Base-by-base conservation (phyloP, 352 stramenopile species). In the Phytophthora ohioensis region DNA sequence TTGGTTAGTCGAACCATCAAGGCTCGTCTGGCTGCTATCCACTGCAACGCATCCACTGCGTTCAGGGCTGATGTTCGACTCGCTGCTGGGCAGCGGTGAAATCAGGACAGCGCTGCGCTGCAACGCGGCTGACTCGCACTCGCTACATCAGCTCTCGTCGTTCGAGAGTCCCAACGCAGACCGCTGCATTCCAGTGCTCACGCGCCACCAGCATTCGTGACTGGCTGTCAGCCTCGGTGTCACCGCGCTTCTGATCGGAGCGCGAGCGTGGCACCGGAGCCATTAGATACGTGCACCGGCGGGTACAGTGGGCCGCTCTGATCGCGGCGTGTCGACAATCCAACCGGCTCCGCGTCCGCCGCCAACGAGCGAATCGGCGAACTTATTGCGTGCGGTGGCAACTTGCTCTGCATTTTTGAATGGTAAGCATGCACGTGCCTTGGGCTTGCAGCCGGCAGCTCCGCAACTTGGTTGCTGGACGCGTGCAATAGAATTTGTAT, bases 251-350 rank as follows among this genome's bases (percentile, higher is more conserved):
- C 55, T 62, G 55, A 53, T 42, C 41, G 55, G 55, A 45, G 36
- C 30, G 41, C 42, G 49, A 45, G 36, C 30, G 41, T 49, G 49
- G 32, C 30, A 30, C 12, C 21, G 35, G 57, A 56, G 8, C 58
- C 58, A 66, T 58, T 58, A 66, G 30, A 27, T 66, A 52, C 35
- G 47, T 58, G 57, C 35, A 57, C 46, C 13, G 11, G 17, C 35
- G 15, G 42, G 13, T 21, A 51, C 30, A 57, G 57, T 57, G 48
- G 31, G 46, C 46, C 34, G 35, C 10, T n/a, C 46, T 64, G 56
- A 64, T 45, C 3, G 13, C 35, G 8, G 5, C 17, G 57, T 48
- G 32, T 64, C 58, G 47, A 52, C 47, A 66, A 36, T 66, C 34
- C 35, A 55, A 9, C 4, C 12, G 12, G 32, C 13, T 38, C 7